Evolutionary conservation across 2,329 filamentous ascomycete species (phyloP).

Genomic region (Blumeria graminis): DNA sequence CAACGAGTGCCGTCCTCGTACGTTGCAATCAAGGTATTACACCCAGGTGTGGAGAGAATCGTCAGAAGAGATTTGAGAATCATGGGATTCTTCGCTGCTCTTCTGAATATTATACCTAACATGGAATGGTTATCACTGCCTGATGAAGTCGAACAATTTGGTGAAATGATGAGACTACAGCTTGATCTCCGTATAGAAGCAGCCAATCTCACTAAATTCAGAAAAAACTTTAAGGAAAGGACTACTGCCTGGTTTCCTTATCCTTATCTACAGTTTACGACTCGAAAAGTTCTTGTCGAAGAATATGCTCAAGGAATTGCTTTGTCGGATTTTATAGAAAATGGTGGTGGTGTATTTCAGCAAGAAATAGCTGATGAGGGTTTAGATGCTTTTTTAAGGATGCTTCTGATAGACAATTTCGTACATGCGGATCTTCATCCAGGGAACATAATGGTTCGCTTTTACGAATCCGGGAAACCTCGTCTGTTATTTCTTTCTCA

Average conservation of each 20-base stretch:
- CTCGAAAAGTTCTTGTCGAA: conserved; percentile 75
- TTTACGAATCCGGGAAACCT: conserved; percentile 62
- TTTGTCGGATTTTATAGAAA: conserved; percentile 68
- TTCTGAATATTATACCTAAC: conserved; percentile 70
- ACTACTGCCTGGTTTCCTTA: conserved; percentile 94
- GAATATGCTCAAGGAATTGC: conserved; percentile 93
- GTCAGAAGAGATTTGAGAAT: conserved; percentile 82
- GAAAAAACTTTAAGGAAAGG: conserved; percentile 69
- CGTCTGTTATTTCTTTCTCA: conserved; percentile 28
- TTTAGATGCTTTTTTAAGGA: conserved; percentile 82
- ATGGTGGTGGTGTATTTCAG: conserved; percentile 79
- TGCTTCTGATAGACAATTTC: conserved; percentile 94
- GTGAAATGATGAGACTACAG: conserved; percentile 97
- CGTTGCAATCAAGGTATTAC: conserved; percentile 87
- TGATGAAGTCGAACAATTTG: conserved; percentile 82
- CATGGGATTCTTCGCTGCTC: conserved; percentile 72
- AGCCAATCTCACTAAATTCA: conserved; percentile 28
- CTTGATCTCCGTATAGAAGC: conserved; percentile 36
- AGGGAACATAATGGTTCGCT: conserved; percentile 98
- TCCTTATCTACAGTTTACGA: conserved; percentile 79
- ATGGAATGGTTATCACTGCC: conserved; percentile 95
- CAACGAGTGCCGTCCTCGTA: conserved; percentile 71
- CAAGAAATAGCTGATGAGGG: conserved; percentile 88
- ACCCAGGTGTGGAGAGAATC: conserved; percentile 71
- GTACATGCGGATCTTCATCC: conserved; percentile 91